Base-by-base conservation (phyloP, 192 early-diverging fungal species). In the Podila verticillata region DNA sequence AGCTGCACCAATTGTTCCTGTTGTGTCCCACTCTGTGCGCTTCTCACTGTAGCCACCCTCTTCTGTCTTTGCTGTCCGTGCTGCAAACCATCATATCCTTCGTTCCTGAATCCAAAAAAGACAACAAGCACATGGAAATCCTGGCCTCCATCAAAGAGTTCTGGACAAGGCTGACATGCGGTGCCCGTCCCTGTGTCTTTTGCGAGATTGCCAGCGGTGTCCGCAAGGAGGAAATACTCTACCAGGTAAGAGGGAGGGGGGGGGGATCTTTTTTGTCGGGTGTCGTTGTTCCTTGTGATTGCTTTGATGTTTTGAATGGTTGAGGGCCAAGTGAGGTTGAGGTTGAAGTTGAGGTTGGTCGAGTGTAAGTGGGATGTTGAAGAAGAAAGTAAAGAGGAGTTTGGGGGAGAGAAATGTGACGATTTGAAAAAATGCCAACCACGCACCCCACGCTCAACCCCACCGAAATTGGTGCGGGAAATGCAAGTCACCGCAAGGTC, bases 221-320 rank as follows among this genome's bases (percentile, higher is more conserved):
- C 5, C 51, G 51, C 20, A 54, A n/a, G 51, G 51, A 54, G 51
- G 51, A 54, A 7, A 54, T 54, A 54, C 51, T 54, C 51, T 54
- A 54, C 51, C 51, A 54, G 51, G 51, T 54, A 54, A 54, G 51
- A 54, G 7, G 2, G 6, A 10, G 5, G 0, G 7, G 2, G 6
- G 3, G 5, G 0, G 39, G 15, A 4, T 3, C 39, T 44, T 19
- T 64, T 36, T 48, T 36, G 44, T 64, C n/a, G n/a, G n/a, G n/a
- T n/a, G n/a, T 63, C 22, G 36, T 28, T 8, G 13, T 63, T 5
- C 35, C 39, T 44, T 9, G 39, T 44, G 39, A 10, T 44, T 44
- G 2, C 39, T 44, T 44, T 44, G 39, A 44, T 44, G 15, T 44
- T 44, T 44, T 3, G 56, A 57, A 4, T 15, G n/a, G 7, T 35